These are phyloP conservation scores for Hsuehochloa calcarea DNA, from an alignment of 176 grass and related monocot species.

Conservation along the genomic window DNA sequence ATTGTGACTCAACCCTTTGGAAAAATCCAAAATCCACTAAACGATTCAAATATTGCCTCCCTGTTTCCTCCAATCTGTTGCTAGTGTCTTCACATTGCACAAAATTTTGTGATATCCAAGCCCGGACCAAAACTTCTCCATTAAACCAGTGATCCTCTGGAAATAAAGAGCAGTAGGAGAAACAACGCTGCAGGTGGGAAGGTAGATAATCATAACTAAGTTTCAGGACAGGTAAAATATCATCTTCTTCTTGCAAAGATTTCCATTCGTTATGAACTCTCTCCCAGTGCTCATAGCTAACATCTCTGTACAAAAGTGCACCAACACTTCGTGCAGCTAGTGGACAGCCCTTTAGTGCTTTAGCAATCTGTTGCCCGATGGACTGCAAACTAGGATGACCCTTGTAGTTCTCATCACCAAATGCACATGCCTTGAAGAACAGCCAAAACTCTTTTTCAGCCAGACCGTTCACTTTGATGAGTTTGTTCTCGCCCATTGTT, in stretches of 20 bases:
- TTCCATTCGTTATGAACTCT: too few relatives aligned
- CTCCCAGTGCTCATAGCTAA: too few relatives aligned
- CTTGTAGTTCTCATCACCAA: background rate
- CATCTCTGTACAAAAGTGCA: too few relatives aligned
- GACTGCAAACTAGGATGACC: too few relatives aligned
- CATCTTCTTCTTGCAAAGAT: background rate
- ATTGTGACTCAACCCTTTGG: background rate
- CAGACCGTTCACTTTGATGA: constrained; percentile 16
- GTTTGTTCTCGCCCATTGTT: background rate
- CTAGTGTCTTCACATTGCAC: background rate
- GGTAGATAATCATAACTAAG: constrained; percentile 43
- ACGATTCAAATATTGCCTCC: constrained; percentile 4
- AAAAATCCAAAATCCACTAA: constrained; percentile 32
- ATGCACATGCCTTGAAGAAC: constrained; percentile 40
- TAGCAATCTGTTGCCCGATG: too few relatives aligned
- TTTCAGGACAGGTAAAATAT: constrained; percentile 27
- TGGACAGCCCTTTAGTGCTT: too few relatives aligned
- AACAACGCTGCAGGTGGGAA: background rate
- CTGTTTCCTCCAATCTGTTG: constrained; percentile 36
- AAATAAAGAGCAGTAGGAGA: constrained; percentile 32
- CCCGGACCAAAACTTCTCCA: background rate
- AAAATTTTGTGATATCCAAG: constrained; percentile 58
- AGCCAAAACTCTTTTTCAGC: constrained; percentile 29
- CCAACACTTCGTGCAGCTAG: too few relatives aligned
- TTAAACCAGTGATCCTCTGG: background rate